Base-by-base conservation (phyloP, 106 monocot species). In the Vanilla planifolia region DNA sequence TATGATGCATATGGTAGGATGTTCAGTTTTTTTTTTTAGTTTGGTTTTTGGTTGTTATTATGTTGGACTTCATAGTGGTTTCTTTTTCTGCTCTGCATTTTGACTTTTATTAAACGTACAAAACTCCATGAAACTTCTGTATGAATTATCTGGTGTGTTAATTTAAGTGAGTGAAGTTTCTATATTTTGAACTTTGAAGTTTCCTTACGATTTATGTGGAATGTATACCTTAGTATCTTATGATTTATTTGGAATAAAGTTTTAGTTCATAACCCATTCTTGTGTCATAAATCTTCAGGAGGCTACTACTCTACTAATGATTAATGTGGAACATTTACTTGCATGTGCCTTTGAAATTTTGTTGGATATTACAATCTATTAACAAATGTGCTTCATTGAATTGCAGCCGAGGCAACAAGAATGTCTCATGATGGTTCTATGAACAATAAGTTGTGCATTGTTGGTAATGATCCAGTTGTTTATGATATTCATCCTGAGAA, bases 401-500 rank as follows among this genome's bases (percentile, higher is more conserved):
- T 58, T 78, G 60, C 33, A 71, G 67, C 48, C 21, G 39, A 40
- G 59, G 43, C 2, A 35, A 29, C 16, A 56, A 73, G 79, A 48
- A 58, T 39, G 28, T 69, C 62, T 68, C 59, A 28, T 40, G 63
- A 48, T 59, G 40, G 15, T 66, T 59, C 68, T 19, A 66, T 51
- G 23, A 43, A 71, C 5, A 67, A 60, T 14, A 69, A 58, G 45
- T 19, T 53, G 19, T 75, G 64, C 48, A 75, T 69, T 10, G 51
- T 39, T 19, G 19, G 43, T 6, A 48, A 71, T 77, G 37, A 71
- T 40, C 25, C 66, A 13, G 9, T 58, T 51, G 32, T 58, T 48
- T 47, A 61, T 34, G 55, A 76, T 68, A 11, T 72, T 67, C 29
- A 17, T 16, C 64, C 39, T 36, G 71, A 77, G 26, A 65, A 60